Evolutionary conservation across 805 yeast genomes (phyloP).

Genomic region (Starmerella etchellsii): DNA sequence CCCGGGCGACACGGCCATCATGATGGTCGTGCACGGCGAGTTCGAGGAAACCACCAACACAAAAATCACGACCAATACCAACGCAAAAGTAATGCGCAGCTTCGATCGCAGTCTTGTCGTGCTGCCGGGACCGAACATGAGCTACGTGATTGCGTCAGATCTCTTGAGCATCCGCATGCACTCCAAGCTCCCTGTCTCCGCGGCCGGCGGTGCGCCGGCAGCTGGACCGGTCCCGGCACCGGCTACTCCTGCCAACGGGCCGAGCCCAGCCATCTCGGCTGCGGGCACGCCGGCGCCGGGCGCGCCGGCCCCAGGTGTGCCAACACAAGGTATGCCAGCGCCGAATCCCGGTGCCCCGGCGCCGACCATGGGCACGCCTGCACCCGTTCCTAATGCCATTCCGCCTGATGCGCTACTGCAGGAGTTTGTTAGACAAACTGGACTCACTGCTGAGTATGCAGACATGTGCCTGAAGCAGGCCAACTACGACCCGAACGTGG

Average conservation of each 20-base stretch:
- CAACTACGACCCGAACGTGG: conserved; percentile 62
- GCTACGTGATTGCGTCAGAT: conserved; percentile 79
- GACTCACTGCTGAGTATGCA: conserved; percentile 65
- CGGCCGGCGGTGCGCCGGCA: neutral
- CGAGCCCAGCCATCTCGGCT: neutral
- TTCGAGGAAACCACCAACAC: conserved; percentile 46
- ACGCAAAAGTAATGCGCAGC: conserved; percentile 34
- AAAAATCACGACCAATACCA: conserved; percentile 24
- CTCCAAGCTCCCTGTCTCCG: conserved; percentile 24
- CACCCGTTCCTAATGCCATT: conserved; percentile 8
- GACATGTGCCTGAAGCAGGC: conserved; percentile 79
- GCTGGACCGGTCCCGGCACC: neutral
- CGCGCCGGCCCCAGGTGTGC: neutral
- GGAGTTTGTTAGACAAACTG: conserved; percentile 57
- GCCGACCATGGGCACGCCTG: conserved; percentile 5
- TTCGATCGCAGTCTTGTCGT: conserved; percentile 79
- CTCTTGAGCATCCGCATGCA: conserved; percentile 49
- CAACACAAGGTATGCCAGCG: neutral
- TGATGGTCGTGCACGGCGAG: conserved; percentile 72
- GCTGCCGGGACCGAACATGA: conserved; percentile 53
- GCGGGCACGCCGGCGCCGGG: neutral
- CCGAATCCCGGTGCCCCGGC: neutral
- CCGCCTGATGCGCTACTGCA: conserved; percentile 34
- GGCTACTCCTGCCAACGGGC: neutral
- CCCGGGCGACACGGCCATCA: conserved; percentile 62